Evolutionary conservation across 108 stramenopile genomes (phyloP), one percentile per base, ranked within the genome.

Genomic region (Cyclotella atomus): DNA sequence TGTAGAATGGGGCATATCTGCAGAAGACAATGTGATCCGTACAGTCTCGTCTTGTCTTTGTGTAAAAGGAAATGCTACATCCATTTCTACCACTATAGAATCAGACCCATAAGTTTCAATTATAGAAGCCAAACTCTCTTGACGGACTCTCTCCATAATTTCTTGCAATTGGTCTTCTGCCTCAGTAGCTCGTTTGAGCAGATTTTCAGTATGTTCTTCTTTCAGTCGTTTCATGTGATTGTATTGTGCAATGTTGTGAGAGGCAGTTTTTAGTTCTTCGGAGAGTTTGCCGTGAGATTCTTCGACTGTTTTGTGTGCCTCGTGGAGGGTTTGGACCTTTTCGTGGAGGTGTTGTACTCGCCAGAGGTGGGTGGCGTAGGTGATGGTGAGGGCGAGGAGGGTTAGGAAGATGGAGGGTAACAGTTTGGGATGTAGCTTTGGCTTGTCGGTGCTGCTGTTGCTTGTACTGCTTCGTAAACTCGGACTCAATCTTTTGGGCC

Each of bases 1-100:
- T 0, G 92, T 84, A 0, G 91, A 59, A 67, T 92, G 87, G 17
- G 95, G 92, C 83, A 96, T 84, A 23, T 23, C 52, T 10, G 20
- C 3, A n/a, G n/a, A 24, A 12, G 71, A 81, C 71, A 14, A 90
- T 21, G 1, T 85, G 76, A n/a, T 88, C 89, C 46, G 88, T 53
- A 66, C 88, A 83, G 15, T 90, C 52, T 16, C 84, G 59, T 35
- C 90, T 83, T 14, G 65, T 41, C 45, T 65, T 70, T 44, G 14
- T 32, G 27, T 57, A 53, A 21, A 32, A 23, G 56, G 54, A n/a
- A 75, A 21, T 35, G 64, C 21, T 1, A 89, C 81, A 10, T 69
- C 35, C 38, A 91, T 79, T 44, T 77, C 65, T 15, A 88, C 86
- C 21, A 61, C 76, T 64, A 85, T 83, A 21, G 90, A 88, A 33